These are phyloP conservation scores for Didymella sp. DNA, from an alignment of 2,329 filamentous ascomycete species.

Conservation along the genomic window DNA sequence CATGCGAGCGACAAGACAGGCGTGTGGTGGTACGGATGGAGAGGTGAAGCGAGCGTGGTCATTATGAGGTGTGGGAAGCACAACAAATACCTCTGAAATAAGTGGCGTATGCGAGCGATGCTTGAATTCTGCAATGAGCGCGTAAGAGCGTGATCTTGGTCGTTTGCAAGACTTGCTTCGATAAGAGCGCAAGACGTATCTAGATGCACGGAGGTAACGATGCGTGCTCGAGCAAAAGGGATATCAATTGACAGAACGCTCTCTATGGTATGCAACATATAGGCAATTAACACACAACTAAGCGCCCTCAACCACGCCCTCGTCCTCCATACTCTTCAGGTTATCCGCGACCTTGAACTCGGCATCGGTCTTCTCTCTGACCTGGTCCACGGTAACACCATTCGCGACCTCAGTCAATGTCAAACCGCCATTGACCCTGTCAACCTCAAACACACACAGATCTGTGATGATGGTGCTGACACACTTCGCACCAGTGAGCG, in stretches of 20 bases:
- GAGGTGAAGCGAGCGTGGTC: no score
- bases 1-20: neutral
- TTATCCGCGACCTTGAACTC: constrained; percentile 79
- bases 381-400: constrained; percentile 84
- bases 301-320: constrained; percentile 8
- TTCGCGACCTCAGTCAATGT: constrained; percentile 84
- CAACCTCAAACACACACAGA: constrained; percentile 66
- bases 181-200: no score
- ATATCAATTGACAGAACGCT: neutral
- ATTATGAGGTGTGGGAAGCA: neutral
- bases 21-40: neutral
- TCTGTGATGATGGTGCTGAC: constrained; percentile 52
- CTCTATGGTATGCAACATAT: constrained; percentile 1
- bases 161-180: no score
- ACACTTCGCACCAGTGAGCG: constrained; percentile 48
- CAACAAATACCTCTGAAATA: no score
- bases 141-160: no score
- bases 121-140: no score
- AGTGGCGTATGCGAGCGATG: no score
- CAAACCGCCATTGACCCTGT: constrained; percentile 67
- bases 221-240: neutral
- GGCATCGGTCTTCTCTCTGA: constrained; percentile 85
- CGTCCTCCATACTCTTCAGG: constrained; percentile 73
- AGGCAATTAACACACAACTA: neutral
- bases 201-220: no score